Evolutionary conservation across 345 rosid species (phyloP).

Genomic region (Aurinia saxatilis): DNA sequence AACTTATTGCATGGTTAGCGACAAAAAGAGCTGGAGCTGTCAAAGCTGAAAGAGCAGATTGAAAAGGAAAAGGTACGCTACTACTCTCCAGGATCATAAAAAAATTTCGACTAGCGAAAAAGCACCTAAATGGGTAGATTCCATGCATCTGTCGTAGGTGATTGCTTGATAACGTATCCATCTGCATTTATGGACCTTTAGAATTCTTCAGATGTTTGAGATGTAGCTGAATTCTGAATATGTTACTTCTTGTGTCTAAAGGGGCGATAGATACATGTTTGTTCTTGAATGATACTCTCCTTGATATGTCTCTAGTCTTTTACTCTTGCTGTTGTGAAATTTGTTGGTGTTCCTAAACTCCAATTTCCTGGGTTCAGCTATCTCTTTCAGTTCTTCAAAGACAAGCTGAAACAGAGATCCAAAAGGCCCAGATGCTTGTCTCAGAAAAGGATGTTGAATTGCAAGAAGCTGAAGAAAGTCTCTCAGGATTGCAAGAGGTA

Average conservation of each 20-base stretch:
- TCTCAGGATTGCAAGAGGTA: slow-evolving; percentile 81
- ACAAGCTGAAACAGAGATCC: slow-evolving; percentile 65
- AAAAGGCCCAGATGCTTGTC: slow-evolving; percentile 60
- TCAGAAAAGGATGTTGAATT: slow-evolving; percentile 69
- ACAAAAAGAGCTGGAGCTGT: slow-evolving; percentile 81
- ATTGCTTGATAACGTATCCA: neutral
- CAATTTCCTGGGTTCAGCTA: slow-evolving; percentile 31
- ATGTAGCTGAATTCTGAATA: neutral
- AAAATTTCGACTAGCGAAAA: neutral
- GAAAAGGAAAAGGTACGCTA: slow-evolving; percentile 73
- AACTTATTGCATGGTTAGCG: slow-evolving; percentile 39
- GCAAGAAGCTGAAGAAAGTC: slow-evolving; percentile 72
- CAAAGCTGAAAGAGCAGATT: slow-evolving; percentile 66
- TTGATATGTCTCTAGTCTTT: neutral
- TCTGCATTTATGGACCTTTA: neutral
- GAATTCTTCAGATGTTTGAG: neutral
- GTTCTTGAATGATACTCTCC: neutral
- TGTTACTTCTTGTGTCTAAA: neutral
- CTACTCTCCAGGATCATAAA: neutral
- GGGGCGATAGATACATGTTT: neutral
- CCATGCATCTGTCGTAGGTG: neutral
- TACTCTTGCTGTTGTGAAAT: neutral
- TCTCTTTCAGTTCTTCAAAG: slow-evolving; percentile 61
- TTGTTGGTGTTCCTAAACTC: slow-evolving; percentile 6
- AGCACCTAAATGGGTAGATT: slow-evolving; percentile 1